These are phyloP conservation scores for Termitomyces sp. DNA, from an alignment of 768 basidiomycete genomes.

Conservation along the genomic window DNA sequence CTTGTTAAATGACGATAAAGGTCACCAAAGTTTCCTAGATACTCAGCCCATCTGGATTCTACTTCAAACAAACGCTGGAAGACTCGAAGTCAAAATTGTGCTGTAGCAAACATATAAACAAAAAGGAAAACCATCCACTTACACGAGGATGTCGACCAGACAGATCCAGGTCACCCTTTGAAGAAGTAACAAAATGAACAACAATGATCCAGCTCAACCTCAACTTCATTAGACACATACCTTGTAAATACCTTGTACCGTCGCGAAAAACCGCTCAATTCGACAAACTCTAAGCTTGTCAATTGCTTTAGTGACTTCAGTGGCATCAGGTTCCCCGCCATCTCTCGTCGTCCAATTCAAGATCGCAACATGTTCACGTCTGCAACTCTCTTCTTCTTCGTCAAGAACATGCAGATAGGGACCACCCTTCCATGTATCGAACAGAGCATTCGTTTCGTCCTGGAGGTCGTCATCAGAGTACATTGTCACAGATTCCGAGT, in stretches of 20 bases:
- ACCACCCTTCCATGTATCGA: not conserved
- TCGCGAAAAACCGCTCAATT: not conserved
- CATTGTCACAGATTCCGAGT: not conserved
- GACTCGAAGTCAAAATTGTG: not conserved
- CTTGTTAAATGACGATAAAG: not conserved
- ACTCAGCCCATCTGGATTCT: not conserved
- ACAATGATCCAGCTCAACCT: not conserved
- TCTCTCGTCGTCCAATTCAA: not conserved
- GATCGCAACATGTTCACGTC: not conserved
- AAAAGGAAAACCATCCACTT: not conserved
- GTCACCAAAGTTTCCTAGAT: not conserved
- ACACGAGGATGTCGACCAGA: conserved; percentile 1
- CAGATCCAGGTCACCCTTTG: not conserved
- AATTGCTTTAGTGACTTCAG: not conserved
- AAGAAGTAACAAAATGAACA: not conserved
- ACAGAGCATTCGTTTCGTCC: not conserved
- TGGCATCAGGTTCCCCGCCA: not conserved
- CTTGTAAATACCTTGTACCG: not conserved
- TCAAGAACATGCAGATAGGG: not conserved
- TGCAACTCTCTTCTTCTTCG: not conserved
- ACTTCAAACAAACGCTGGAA: not conserved
- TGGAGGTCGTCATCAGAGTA: not conserved
- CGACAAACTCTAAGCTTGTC: not conserved
- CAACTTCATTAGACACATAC: not conserved
- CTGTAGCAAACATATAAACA: not conserved